These are phyloP conservation scores for Ustilago loliicola DNA, from an alignment of 1,284 basidiomycete genomes.

Conservation along the genomic window DNA sequence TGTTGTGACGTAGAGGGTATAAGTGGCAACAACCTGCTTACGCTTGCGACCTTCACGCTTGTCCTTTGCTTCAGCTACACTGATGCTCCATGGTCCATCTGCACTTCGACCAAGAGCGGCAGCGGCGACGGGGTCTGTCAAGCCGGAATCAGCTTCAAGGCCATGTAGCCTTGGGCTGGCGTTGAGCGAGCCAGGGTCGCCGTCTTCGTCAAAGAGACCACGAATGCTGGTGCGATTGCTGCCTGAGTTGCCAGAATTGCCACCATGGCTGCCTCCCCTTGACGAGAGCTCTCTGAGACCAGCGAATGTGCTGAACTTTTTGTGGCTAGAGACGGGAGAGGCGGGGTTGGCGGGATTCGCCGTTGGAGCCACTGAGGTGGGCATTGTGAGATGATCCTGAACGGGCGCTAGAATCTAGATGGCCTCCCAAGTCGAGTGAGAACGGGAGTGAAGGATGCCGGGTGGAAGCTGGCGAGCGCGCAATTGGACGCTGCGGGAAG, in stretches of 20 bases:
- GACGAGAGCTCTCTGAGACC: slow-evolving; percentile 45
- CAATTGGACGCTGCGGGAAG: slow-evolving; percentile 8
- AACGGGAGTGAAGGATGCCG: background rate
- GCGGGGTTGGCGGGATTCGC: slow-evolving; percentile 13
- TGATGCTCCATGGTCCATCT: slow-evolving; percentile 80
- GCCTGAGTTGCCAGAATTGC: slow-evolving; percentile 17
- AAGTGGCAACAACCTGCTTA: slow-evolving; percentile 66
- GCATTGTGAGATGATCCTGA: slow-evolving; percentile 21
- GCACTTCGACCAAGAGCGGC: slow-evolving; percentile 18
- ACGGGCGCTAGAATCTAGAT: background rate
- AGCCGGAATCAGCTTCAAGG: slow-evolving; percentile 73
- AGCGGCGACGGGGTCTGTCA: slow-evolving; percentile 66
- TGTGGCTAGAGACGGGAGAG: slow-evolving; percentile 27
- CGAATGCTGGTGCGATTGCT: slow-evolving; percentile 48
- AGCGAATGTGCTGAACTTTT: slow-evolving; percentile 61
- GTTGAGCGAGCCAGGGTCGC: slow-evolving; percentile 20
- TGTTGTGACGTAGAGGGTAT: slow-evolving; percentile 74
- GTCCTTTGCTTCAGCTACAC: slow-evolving; percentile 76
- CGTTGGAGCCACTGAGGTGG: slow-evolving; percentile 22
- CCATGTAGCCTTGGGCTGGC: slow-evolving; percentile 22
- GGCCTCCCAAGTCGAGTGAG: background rate
- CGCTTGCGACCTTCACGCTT: slow-evolving; percentile 50
- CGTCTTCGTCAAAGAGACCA: slow-evolving; percentile 52
- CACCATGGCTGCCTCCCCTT: slow-evolving; percentile 22
- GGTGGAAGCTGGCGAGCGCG: slow-evolving; percentile 4